Evolutionary conservation across 2,329 filamentous ascomycete genomes (phyloP), one percentile per base, ranked within the genome.

Genomic region (Paraphaeosphaeria minitans): DNA sequence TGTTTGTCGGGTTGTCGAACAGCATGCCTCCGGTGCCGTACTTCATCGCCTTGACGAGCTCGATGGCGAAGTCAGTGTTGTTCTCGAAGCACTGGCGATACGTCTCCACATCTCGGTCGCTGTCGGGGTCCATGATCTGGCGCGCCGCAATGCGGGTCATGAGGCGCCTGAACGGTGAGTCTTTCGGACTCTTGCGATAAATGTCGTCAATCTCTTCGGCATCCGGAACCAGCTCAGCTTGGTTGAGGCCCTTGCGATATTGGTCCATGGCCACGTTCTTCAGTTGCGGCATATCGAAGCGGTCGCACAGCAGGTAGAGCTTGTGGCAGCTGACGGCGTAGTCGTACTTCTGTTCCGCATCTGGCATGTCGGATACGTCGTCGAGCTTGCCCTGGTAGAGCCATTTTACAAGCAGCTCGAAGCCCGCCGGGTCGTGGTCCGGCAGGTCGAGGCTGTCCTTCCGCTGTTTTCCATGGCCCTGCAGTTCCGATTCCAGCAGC

Each of bases 51-150:
- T 81, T 83, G 65, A 85, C 76, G 55, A 85, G 77, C 50, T 84
- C 82, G 37, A 85, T 71, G 12, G 82, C 82, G 55, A 85, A 85
- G 57, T 83, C 80, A 1, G 82, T 74, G 62, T 78, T 82, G 59
- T 75, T 71, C 31, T 79, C 75, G 67, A 85, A 83, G 64, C 82
- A 84, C 42, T 75, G 73, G 39, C 79, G 78, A 63, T 85, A 85
- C 4, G 76, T 78, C 27, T 80, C 77, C 3, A 82, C 79, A 66
- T 83, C 78, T 57, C 79, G 78, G 43, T 83, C 77, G 55, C 74
- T 79, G 31, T 79, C 81, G 0, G 83, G 82, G 62, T 84, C 83
- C 83, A 85, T 85, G 60, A 85, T 83, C 71, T 85, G 83, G 27
- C 83, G 75, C 4, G 83, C 83, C n/a, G 83, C 83, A 49, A 85